phyloP scores from a whole-genome alignment of 2,329 filamentous ascomycete species.

The Aspergillus pseudoterreus region DNA sequence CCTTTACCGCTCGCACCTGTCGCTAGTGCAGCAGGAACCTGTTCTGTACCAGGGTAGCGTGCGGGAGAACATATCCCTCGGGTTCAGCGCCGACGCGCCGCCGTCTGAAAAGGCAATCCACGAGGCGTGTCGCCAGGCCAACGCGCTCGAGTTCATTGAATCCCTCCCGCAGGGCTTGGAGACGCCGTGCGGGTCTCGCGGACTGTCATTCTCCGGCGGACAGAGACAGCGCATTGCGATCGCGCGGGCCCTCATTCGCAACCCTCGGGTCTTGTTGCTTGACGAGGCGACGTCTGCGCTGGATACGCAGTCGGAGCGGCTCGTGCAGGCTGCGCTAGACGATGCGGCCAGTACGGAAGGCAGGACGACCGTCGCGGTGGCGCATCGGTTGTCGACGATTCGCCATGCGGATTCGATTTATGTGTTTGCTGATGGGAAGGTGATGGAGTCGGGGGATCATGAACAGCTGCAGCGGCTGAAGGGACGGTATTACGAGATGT shows the following conservation, averaged over 20 bases:
- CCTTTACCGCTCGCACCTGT: conserved; percentile 28
- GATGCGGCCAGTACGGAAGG: conserved; percentile 52
- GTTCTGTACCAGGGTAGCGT: conserved; percentile 43
- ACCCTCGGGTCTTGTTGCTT: conserved; percentile 51
- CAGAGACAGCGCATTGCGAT: conserved; percentile 51
- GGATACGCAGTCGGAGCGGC: conserved; percentile 62
- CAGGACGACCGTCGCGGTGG: conserved; percentile 67
- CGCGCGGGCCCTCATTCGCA: conserved; percentile 48
- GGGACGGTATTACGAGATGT: not conserved
- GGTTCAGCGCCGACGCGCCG: conserved; percentile 30
- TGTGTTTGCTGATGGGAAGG: conserved; percentile 52
- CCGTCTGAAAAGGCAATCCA: conserved; percentile 39
- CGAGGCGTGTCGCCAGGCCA: conserved; percentile 48
- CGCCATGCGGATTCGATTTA: conserved; percentile 76
- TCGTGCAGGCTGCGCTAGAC: conserved; percentile 67
- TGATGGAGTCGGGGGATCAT: not conserved
- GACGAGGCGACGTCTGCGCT: conserved; percentile 59
- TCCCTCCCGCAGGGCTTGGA: conserved; percentile 48
- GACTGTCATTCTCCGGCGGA: conserved; percentile 15
- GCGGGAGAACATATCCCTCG: conserved; percentile 46
- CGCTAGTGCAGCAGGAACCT: conserved; percentile 42
- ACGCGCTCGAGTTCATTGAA: conserved; percentile 51
- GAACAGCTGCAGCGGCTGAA: not conserved
- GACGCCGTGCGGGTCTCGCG: not conserved
- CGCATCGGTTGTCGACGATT: conserved; percentile 72